Conservation (phyloP, 129 eudicot species). For the Escallonia herrerae region DNA sequence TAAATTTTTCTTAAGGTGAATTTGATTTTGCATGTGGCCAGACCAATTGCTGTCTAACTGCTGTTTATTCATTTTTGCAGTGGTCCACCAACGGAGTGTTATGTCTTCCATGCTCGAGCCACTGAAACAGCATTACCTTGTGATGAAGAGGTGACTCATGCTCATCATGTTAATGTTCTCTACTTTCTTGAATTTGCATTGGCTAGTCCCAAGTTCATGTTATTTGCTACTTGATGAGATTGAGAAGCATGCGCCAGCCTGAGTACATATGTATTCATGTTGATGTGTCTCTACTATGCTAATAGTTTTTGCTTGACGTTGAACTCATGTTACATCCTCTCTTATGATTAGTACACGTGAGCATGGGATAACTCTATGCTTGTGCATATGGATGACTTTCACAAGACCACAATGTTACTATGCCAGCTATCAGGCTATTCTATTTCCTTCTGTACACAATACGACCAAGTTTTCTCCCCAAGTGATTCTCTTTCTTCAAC, state of each 20-base stretch:
- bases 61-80: slow-evolving; percentile 26
- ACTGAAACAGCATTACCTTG: slow-evolving; percentile 48
- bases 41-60: no score
- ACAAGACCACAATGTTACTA: not conserved
- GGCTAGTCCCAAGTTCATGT: not conserved
- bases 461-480: not conserved
- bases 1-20: no score
- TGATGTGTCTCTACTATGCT: no score
- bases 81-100: slow-evolving; percentile 99
- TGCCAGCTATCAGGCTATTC: not conserved
- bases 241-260: no score
- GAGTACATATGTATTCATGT: no score
- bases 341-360: not conserved
- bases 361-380: not conserved
- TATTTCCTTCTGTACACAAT: not conserved
- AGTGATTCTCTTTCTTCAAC: no score
- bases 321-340: no score
- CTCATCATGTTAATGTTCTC: not conserved
- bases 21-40: no score
- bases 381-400: not conserved
- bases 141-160: slow-evolving; percentile 29
- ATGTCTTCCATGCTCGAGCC: slow-evolving; percentile 88
- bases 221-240: not conserved
- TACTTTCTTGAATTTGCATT: not conserved
- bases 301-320: no score